Evolutionary conservation across 352 stramenopile species (phyloP).

Genomic region (Phytopythium ostracodes): DNA sequence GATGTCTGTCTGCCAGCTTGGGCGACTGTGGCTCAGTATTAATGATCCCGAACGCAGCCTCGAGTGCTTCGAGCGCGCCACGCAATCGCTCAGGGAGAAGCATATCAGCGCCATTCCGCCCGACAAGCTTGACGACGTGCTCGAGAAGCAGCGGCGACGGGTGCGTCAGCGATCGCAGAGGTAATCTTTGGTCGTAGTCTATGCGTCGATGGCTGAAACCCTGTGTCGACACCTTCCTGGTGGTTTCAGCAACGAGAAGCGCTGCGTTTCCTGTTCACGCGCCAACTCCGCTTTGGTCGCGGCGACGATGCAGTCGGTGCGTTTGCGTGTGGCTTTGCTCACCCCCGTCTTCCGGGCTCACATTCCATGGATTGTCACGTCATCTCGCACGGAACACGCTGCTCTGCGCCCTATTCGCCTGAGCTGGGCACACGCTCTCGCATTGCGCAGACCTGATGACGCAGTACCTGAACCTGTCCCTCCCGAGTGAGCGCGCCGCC

Average conservation of each 20-base stretch:
- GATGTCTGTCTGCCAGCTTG: slow-evolving; percentile 40
- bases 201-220: neutral
- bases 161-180: slow-evolving; percentile 14
- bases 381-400: neutral
- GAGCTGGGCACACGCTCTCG: neutral
- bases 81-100: slow-evolving; percentile 29
- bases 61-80: slow-evolving; percentile 50
- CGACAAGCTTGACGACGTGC: slow-evolving; percentile 22
- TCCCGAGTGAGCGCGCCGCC: slow-evolving; percentile 20
- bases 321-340: neutral
- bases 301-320: slow-evolving; percentile 33
- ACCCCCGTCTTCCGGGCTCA: neutral
- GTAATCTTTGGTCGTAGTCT: neutral
- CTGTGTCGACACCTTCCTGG: neutral
- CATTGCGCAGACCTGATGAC: slow-evolving; percentile 22
- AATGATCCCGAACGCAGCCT: slow-evolving; percentile 42
- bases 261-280: slow-evolving; percentile 43
- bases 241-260: slow-evolving; percentile 25
- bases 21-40: slow-evolving; percentile 47
- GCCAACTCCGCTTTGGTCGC: slow-evolving; percentile 29
- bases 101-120: slow-evolving; percentile 20
- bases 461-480: slow-evolving; percentile 27
- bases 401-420: neutral
- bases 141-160: slow-evolving; percentile 38
- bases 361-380: neutral